phyloP scores from a whole-genome alignment of 352 stramenopile species.

The Globisporangium emineosum region DNA sequence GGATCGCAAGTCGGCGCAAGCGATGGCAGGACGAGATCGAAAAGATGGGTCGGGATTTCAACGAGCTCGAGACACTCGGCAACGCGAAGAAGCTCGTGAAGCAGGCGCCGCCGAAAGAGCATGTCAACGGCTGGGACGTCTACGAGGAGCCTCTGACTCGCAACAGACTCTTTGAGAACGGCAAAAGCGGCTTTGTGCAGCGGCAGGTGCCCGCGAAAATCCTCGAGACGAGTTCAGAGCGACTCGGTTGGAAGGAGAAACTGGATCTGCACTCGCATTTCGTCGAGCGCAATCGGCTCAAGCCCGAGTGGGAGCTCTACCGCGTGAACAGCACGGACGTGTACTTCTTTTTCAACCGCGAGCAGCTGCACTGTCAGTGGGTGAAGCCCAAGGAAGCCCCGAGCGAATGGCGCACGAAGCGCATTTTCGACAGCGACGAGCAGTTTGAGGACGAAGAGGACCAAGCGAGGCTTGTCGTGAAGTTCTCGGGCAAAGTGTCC shows the following conservation, averaged over 20 bases:
- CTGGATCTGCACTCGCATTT: constrained; percentile 39
- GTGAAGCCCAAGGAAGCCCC: constrained; percentile 34
- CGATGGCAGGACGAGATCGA: constrained; percentile 48
- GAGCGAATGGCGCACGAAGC: constrained; percentile 49
- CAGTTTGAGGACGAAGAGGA: constrained; percentile 52
- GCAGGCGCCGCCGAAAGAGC: constrained; percentile 9
- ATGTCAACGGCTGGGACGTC: constrained; percentile 36
- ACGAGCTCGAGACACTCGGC: constrained; percentile 50
- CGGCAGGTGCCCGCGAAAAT: constrained; percentile 52
- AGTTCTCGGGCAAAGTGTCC: constrained; percentile 40
- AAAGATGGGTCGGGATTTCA: constrained; percentile 40
- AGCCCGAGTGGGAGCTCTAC: constrained; percentile 59
- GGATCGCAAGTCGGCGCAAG: constrained; percentile 26
- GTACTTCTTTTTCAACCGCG: constrained; percentile 77
- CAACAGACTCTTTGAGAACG: constrained; percentile 67
- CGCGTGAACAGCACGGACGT: constrained; percentile 49
- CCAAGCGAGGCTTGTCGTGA: constrained; percentile 32
- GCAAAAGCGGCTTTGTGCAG: constrained; percentile 57
- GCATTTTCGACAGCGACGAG: constrained; percentile 45
- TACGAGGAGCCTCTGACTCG: constrained; percentile 52
- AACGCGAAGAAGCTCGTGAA: constrained; percentile 34
- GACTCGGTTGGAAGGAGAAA: constrained; percentile 71
- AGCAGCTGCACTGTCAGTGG: constrained; percentile 55
- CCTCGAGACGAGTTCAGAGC: constrained; percentile 22
- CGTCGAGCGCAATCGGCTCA: constrained; percentile 45